Evolutionary conservation across 768 basidiomycete species (phyloP).

Genomic region (Gymnopilus dilepis): DNA sequence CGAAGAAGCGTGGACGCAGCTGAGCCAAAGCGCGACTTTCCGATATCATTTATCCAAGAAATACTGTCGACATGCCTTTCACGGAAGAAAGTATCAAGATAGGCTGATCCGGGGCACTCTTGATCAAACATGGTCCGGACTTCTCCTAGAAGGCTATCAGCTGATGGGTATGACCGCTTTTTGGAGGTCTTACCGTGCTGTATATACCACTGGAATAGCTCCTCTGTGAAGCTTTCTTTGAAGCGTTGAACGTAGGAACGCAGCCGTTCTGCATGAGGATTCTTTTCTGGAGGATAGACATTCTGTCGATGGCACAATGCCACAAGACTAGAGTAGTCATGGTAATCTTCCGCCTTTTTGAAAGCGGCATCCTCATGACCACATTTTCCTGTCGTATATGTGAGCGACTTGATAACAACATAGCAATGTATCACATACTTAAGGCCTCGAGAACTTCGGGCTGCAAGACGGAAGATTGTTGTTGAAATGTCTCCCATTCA

Average conservation of each 20-base stretch:
- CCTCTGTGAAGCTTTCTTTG: conserved; percentile 83
- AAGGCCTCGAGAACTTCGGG: conserved; percentile 82
- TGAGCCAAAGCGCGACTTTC: conserved; percentile 63
- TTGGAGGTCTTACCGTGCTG: conserved; percentile 67
- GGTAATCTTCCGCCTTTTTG: conserved; percentile 82
- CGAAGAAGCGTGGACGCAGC: conserved; percentile 67
- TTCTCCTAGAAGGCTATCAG: conserved; percentile 57
- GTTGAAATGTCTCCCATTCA: conserved; percentile 63
- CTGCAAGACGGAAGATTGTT: conserved; percentile 71
- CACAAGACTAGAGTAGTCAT: conserved; percentile 86
- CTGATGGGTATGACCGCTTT: not conserved
- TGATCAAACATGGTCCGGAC: conserved; percentile 82
- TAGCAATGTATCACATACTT: conserved; percentile 51
- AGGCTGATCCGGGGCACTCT: conserved; percentile 60
- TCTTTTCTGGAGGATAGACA: conserved; percentile 66
- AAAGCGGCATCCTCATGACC: conserved; percentile 77
- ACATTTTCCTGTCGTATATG: conserved; percentile 55
- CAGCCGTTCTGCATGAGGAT: conserved; percentile 66
- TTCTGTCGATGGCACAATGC: conserved; percentile 76
- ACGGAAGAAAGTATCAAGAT: conserved; percentile 78
- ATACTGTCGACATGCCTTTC: conserved; percentile 60
- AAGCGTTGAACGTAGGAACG: conserved; percentile 78
- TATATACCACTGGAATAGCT: conserved; percentile 93
- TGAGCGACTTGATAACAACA: not conserved
- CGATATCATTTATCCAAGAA: conserved; percentile 90